A percentile compares a stretch with the other conserved stretches of the same genome.
These are phyloP conservation scores for Xylogone sp. DNA, from an alignment of 2,329 filamentous ascomycete species.

Conservation along the genomic window DNA sequence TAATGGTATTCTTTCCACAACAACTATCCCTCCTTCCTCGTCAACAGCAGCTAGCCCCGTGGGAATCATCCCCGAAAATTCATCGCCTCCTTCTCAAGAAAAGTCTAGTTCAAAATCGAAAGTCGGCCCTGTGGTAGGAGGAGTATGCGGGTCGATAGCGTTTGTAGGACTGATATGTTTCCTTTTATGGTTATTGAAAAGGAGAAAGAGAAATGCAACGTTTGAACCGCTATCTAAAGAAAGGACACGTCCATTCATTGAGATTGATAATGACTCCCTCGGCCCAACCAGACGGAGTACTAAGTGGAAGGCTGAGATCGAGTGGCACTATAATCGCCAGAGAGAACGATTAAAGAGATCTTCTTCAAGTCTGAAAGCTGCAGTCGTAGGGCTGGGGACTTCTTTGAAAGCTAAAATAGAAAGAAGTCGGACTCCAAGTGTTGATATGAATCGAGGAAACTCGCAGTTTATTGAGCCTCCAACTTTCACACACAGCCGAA, in stretches of 20 bases:
- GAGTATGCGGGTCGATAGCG: conserved; percentile 23
- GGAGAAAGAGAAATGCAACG: conserved; percentile 17
- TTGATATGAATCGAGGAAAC: conserved; percentile 49
- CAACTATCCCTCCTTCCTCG: conserved; percentile 12
- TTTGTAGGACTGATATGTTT: conserved; percentile 22
- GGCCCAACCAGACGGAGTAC: conserved; percentile 12
- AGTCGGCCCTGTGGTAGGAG: conserved; percentile 22
- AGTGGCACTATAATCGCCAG: conserved; percentile 4
- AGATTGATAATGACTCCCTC: conserved; percentile 16
- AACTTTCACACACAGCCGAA: conserved; percentile 34
- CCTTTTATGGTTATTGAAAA: conserved; percentile 21
- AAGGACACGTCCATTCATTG: conserved; percentile 18
- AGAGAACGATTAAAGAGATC: conserved; percentile 11
- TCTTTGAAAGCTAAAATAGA: conserved; percentile 21
- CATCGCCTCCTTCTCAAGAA: neutral
- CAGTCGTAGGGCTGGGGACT: conserved; percentile 18
- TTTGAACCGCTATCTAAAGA: conserved; percentile 22
- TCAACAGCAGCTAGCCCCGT: conserved; percentile 10
- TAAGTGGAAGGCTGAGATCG: conserved; percentile 14
- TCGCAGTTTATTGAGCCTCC: conserved; percentile 43
- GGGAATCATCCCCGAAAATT: neutral
- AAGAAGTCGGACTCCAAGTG: conserved; percentile 33
- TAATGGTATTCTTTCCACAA: conserved; percentile 4
- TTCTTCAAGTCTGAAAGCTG: conserved; percentile 14
- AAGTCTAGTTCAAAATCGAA: conserved; percentile 12